Evolutionary conservation across 768 basidiomycete species (phyloP), one percentile per base, ranked within the genome.

Genomic region (Amanita pseudoporphyria): DNA sequence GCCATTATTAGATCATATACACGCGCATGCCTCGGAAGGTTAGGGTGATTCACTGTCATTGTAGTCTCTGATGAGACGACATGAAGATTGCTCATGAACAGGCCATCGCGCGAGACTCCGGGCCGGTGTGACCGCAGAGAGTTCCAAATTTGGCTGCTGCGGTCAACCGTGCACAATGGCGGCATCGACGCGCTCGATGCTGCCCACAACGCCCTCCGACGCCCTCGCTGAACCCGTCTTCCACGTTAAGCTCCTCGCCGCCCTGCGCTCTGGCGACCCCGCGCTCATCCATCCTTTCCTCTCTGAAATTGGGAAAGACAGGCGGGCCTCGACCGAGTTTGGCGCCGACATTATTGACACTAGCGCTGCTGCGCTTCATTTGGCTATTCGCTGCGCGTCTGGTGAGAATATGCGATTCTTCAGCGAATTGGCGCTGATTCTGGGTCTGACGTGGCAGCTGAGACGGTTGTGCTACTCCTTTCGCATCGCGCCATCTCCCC

Each of bases 371-470:
- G 84, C 85, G 0, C 67, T 91, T 6, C 87, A 91, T 63, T 76
- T 91, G 2, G 87, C 86, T 9, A 79, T 91, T n/a, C 77, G 85
- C 37, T 90, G 88, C 62, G 87, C 78, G 51, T 81, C 82, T 9
- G 74, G 85, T 86, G 56, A 19, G 79, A 67, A n/a, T 5, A 40
- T 36, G 3, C 33, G 16, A 45, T 13, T 36, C 19, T 42, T 6
- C 12, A 5, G 30, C 14, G n/a, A 41, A 7, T 9, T 22, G 13
- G 19, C 28, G 12, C n/a, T 30, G 14, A n/a, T 30, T 51, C 36
- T 24, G 33, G 46, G n/a, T 12, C 33, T 40, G 42, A 43, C 53
- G 37, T 18, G 55, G 6, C 52, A 86, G 84, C 65, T 36, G 77
- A 83, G 40, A 91, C 87, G 0, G 73, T 90, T 12, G 63, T 76